These are phyloP conservation scores for Pulveroboletus sp. DNA, from an alignment of 768 basidiomycete species.

Conservation along the genomic window DNA sequence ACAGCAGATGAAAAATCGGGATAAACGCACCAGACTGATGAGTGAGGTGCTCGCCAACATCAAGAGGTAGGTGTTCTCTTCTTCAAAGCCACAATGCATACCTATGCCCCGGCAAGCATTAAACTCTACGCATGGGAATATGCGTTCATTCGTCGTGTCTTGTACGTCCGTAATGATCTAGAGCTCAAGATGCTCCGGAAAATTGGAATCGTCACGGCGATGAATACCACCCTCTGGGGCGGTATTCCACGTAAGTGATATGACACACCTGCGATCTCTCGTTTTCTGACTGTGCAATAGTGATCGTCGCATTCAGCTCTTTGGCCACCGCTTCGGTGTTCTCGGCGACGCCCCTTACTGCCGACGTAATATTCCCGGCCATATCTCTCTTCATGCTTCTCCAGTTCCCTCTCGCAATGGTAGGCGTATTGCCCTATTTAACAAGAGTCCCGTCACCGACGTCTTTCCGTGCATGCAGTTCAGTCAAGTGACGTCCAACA, in stretches of 20 bases:
- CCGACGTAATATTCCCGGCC: constrained; percentile 93
- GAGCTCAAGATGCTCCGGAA: constrained; percentile 79
- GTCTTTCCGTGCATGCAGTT: constrained; percentile 38
- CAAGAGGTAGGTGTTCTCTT: constrained; percentile 48
- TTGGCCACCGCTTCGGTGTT: constrained; percentile 67
- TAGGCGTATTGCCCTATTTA: constrained; percentile 24
- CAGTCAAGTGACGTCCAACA: constrained; percentile 67
- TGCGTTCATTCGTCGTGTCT: constrained; percentile 75
- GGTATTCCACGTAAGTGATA: constrained; percentile 51
- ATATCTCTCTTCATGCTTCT: constrained; percentile 87
- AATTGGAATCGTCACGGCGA: constrained; percentile 72
- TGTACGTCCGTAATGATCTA: constrained; percentile 75
- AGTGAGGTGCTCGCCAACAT: constrained; percentile 92
- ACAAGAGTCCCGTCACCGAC: constrained; percentile 1
- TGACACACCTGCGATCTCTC: neutral
- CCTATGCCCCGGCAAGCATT: constrained; percentile 48
- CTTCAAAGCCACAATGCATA: neutral
- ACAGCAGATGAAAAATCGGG: constrained; percentile 90
- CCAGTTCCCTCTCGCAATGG: constrained; percentile 83
- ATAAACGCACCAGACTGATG: constrained; percentile 81
- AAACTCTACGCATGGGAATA: constrained; percentile 95
- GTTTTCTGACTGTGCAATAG: constrained; percentile 20
- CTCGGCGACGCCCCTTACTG: constrained; percentile 67
- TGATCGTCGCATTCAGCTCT: constrained; percentile 78
- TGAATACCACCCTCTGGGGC: constrained; percentile 60